These are phyloP conservation scores for Solanum chaucha DNA, from an alignment of 257 asterid genomes.

Conservation along the genomic window DNA sequence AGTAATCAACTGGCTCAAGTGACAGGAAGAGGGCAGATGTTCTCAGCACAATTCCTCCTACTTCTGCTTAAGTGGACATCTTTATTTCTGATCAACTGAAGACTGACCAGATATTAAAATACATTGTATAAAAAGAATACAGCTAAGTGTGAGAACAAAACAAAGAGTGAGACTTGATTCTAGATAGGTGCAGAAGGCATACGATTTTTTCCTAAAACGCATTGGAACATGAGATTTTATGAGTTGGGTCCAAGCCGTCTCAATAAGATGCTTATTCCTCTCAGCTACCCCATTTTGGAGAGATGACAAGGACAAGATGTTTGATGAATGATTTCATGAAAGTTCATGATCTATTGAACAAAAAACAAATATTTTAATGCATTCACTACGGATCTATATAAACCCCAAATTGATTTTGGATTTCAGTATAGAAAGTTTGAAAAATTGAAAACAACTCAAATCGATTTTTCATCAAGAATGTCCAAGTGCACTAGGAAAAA, in stretches of 20 bases:
- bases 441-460: not conserved
- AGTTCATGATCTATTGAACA: not conserved
- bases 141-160: not conserved
- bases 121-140: not conserved
- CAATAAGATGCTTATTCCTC: not conserved
- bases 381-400: not conserved
- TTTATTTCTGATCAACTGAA: not conserved
- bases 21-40: not conserved
- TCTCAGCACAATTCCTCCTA: not conserved
- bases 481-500: not conserved
- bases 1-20: not conserved
- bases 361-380: not conserved
- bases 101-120: not conserved
- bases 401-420: not conserved
- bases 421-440: not conserved
- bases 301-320: not conserved
- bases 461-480: not conserved
- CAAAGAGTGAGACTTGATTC: not conserved
- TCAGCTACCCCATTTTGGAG: not conserved
- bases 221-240: not conserved
- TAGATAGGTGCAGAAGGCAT: not conserved
- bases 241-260: not conserved
- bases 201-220: not conserved
- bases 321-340: not conserved
- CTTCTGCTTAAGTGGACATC: not conserved